These are phyloP conservation scores for Talaromyces marneffei DNA, from an alignment of 2,329 filamentous ascomycete species.

Conservation along the genomic window DNA sequence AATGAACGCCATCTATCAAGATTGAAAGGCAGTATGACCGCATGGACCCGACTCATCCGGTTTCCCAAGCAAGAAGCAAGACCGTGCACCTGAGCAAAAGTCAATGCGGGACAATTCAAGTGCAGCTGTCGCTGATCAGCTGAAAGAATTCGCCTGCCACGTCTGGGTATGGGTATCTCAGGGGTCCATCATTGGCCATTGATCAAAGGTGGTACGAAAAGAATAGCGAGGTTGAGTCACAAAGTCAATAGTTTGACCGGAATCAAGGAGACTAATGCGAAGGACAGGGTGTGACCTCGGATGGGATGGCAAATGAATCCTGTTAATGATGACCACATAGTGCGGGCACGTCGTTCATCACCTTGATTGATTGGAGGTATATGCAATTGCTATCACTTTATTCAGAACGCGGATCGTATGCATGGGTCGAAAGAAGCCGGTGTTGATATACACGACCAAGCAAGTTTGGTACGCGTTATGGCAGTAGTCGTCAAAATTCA, in stretches of 20 bases:
- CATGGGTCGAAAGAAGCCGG: conserved; percentile 9
- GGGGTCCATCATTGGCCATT: conserved; percentile 14
- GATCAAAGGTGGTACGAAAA: conserved; percentile 7
- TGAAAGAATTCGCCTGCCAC: conserved; percentile 31
- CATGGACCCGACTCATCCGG: conserved; percentile 25
- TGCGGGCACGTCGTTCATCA: conserved; percentile 2
- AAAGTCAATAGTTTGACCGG: neutral
- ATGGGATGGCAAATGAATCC: conserved; percentile 7
- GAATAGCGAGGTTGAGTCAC: conserved; percentile 1
- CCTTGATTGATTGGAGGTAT: conserved; percentile 12
- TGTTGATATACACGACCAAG: conserved; percentile 10
- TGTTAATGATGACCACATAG: conserved; percentile 5
- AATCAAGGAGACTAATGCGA: conserved; percentile 11
- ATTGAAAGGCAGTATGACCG: conserved; percentile 30
- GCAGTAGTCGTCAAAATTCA: conserved; percentile 7
- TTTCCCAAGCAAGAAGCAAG: conserved; percentile 28
- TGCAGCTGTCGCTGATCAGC: conserved; percentile 39
- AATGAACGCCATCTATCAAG: conserved; percentile 29
- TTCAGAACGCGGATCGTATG: conserved; percentile 9
- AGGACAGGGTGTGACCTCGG: conserved; percentile 1
- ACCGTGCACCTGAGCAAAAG: conserved; percentile 34
- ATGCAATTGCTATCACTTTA: conserved; percentile 9
- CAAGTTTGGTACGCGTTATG: conserved; percentile 12
- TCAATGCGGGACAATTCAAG: conserved; percentile 34
- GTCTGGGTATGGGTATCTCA: conserved; percentile 16